Base-by-base conservation (phyloP, 148 eudicot species). In the Beta vulgaris region DNA sequence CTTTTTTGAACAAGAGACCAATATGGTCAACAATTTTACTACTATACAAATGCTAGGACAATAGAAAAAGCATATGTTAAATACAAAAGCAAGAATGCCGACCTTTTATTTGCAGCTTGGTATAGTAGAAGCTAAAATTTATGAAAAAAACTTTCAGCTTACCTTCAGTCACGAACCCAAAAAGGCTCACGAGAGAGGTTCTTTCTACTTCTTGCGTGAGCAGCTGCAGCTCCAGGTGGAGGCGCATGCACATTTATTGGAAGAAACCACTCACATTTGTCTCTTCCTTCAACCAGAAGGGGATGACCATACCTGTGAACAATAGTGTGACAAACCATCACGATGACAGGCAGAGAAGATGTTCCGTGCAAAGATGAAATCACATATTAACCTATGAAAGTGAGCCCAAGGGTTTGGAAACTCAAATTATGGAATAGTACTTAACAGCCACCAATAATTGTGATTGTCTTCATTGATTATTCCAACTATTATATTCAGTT, bases 181-280 rank as follows among this genome's bases (percentile, higher is more conserved):
- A 87, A 72, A 54, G 97, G 92, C 34, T 90, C 93, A 79, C 84
- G 82, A 63, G 91, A 80, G 60, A 79, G 85, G 13, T 77, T 65
- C 76, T 82, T 92, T 72, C 90, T 85, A 73, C 69, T 84, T 80
- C 85, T 89, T 35, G 74, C 76, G 43, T 84, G 89, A 55, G 86
- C 79, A 57, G 89, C 72, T 69, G 86, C 76, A 71, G 93, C 66
- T 65, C 88, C 84, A 18, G 84, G 79, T 66, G 91, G 96, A 82
- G 98, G 93, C 40, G 97, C 97, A 80, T 90, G 96, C 46, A 95
- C 96, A 40, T 86, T 92, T 62, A 95, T 88, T 25, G 99, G 99
- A 83, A 95, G 91, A 75, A 84, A 80, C 99, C 99, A 95, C 80
- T 95, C 97, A 37, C 99, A 92, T 79, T 88, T 95, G 82, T 95